Evolutionary conservation across 2,329 filamentous ascomycete genomes (phyloP).

Genomic region (Exophiala sp.): DNA sequence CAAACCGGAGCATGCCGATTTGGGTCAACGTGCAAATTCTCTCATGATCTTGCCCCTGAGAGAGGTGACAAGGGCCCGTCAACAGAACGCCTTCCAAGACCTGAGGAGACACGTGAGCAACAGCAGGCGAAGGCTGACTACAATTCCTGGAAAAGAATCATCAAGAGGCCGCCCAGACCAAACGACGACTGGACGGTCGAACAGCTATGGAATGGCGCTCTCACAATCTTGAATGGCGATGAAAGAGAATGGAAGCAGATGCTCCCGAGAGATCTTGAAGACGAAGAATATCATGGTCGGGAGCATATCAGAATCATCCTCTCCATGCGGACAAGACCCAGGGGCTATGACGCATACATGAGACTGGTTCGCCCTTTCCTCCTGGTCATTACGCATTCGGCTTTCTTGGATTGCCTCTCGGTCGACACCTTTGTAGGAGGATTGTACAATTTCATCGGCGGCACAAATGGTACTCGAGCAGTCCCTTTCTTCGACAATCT

Average conservation of each 20-base stretch:
- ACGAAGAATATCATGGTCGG: conserved; percentile 29
- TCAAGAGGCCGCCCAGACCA: conserved; percentile 23
- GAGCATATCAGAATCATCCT: conserved; percentile 31
- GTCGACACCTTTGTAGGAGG: conserved; percentile 34
- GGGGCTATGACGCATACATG: conserved; percentile 16
- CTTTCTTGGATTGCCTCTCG: conserved; percentile 34
- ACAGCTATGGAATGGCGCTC: background rate
- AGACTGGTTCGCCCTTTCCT: conserved; percentile 27
- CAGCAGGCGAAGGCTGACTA: conserved; percentile 29
- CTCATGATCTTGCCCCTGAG: too few relatives aligned
- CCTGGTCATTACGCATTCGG: conserved; percentile 32
- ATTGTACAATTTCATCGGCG: conserved; percentile 46
- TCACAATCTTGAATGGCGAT: conserved; percentile 16
- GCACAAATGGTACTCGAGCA: conserved; percentile 44
- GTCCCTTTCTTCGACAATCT: conserved; percentile 32
- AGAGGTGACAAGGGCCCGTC: too few relatives aligned
- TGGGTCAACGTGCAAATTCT: too few relatives aligned
- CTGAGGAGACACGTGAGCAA: conserved; percentile 26
- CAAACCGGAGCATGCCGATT: too few relatives aligned
- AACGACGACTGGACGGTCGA: background rate
- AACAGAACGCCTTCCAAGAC: too few relatives aligned
- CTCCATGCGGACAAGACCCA: conserved; percentile 5
- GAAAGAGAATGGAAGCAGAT: conserved; percentile 33
- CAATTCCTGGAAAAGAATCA: conserved; percentile 30
- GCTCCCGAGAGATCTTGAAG: conserved; percentile 32